Base-by-base conservation (phyloP, 2,329 filamentous ascomycete species). In the Exserohilum rostratum region DNA sequence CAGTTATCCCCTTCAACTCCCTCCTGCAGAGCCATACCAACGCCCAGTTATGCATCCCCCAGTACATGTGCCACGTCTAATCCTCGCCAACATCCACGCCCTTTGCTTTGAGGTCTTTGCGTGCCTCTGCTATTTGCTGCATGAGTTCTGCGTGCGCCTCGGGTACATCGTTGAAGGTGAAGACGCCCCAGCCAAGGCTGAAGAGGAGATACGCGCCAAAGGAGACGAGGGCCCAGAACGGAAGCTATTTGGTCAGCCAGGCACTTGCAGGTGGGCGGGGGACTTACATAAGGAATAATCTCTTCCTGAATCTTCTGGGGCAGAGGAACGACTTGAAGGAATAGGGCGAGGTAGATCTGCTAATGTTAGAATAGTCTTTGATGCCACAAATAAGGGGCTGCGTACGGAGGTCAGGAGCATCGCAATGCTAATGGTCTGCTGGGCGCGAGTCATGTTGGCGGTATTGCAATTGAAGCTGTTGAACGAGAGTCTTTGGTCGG, bases 101-200 rank as follows among this genome's bases (percentile, higher is more conserved):
- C 74, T 89, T 85, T 55, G 81, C 81, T 71, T 85, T 85, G 74
- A 96, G 78, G 67, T 96, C 91, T 58, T 79, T 79, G 80, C 89
- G 88, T 60, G 91, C 91, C 76, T 87, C 66, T 60, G 91, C 84
- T 71, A 96, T 95, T 79, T 98, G 90, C 67, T 80, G 82, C 83
- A 95, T 91, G 67, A 99, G 81, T 79, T 97, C 93, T 74, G 88
- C 86, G 78, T 98, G 90, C 47, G 95, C 95, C 58, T 91, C 85
- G 50, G 93, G 93, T 44, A 96, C 91, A 77, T 98, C 93, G 82
- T 96, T 95, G 84, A 99, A 99, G 53, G 91, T 96, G 74, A 96
- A 83, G 67, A 99, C 90, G 62, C 95, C 95, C 81, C 87, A 90
- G 69, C 95, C 95, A 59, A 99, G 89, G 68, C 91, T 91, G 80